phyloP scores from a whole-genome alignment of 345 rosid genomes.

The Acer saccharum region DNA sequence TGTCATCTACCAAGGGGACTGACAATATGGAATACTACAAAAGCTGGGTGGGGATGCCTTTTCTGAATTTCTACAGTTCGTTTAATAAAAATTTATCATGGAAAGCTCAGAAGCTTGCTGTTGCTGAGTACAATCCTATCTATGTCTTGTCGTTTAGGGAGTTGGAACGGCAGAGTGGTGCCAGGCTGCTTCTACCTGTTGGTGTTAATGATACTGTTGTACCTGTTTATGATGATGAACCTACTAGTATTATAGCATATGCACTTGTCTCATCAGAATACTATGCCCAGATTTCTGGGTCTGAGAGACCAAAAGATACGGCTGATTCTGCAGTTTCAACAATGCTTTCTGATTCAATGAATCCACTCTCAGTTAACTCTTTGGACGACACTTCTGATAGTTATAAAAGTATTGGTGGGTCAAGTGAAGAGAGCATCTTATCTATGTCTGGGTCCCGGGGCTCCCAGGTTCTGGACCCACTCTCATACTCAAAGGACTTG shows the following conservation, averaged over 20 bases:
- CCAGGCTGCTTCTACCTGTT: slow-evolving; percentile 71
- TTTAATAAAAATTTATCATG: slow-evolving; percentile 40
- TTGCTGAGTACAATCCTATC: slow-evolving; percentile 62
- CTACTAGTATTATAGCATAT: slow-evolving; percentile 86
- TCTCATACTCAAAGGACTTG: slow-evolving; percentile 55
- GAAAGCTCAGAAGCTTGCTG: slow-evolving; percentile 50
- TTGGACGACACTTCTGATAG: slow-evolving; percentile 54
- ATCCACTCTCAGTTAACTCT: slow-evolving; percentile 51
- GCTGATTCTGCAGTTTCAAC: slow-evolving; percentile 43
- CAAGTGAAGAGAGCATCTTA: slow-evolving; percentile 56
- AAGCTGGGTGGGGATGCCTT: slow-evolving; percentile 36
- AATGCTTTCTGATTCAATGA: slow-evolving; percentile 58
- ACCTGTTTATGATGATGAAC: slow-evolving; percentile 93
- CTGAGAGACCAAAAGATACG: slow-evolving; percentile 58
- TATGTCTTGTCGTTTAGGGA: slow-evolving; percentile 66
- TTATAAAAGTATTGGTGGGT: slow-evolving; percentile 47
- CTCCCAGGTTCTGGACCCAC: slow-evolving; percentile 58
- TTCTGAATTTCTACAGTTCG: slow-evolving; percentile 48
- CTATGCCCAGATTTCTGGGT: slow-evolving; percentile 60
- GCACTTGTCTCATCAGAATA: slow-evolving; percentile 76
- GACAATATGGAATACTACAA: slow-evolving; percentile 28
- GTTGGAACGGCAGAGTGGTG: slow-evolving; percentile 70
- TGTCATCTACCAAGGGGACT: slow-evolving; percentile 24
- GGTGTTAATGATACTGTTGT: slow-evolving; percentile 69
- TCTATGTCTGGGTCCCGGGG: slow-evolving; percentile 36